These are phyloP conservation scores for Populus hybrid DNA, from an alignment of 441 rosid genomes.

Conservation along the genomic window DNA sequence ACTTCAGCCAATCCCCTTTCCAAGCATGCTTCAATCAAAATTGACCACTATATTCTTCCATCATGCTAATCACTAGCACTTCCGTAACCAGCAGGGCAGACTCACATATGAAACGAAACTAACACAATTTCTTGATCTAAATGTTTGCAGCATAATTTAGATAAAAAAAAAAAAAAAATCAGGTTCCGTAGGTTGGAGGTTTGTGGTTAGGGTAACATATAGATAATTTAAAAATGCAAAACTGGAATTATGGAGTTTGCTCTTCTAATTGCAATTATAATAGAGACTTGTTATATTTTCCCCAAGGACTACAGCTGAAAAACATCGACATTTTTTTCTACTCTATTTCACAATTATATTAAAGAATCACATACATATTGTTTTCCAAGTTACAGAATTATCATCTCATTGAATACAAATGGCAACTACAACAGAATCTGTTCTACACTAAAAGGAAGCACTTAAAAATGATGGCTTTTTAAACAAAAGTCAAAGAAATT, in stretches of 20 bases:
- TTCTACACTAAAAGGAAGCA: background rate
- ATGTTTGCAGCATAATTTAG: background rate
- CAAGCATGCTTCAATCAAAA: background rate
- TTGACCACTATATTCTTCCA: background rate
- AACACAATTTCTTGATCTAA: background rate
- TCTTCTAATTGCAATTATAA: background rate
- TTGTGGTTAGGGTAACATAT: too few species aligned
- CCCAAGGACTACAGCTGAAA: background rate
- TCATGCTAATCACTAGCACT: background rate
- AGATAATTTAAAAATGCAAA: background rate
- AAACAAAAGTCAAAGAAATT: background rate
- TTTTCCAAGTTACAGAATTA: conserved; percentile 1
- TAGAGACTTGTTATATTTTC: background rate
- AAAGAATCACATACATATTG: background rate
- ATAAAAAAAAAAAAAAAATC: too few species aligned
- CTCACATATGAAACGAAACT: background rate
- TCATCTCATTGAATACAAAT: background rate
- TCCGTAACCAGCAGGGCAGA: background rate
- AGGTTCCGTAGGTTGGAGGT: too few species aligned
- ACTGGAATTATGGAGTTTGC: background rate
- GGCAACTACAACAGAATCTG: conserved; percentile 1
- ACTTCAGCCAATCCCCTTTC: background rate
- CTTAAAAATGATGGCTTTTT: background rate
- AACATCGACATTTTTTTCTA: background rate
- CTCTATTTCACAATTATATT: background rate